phyloP scores from a whole-genome alignment of 345 rosid genomes.

The Hibiscus mutabilis region DNA sequence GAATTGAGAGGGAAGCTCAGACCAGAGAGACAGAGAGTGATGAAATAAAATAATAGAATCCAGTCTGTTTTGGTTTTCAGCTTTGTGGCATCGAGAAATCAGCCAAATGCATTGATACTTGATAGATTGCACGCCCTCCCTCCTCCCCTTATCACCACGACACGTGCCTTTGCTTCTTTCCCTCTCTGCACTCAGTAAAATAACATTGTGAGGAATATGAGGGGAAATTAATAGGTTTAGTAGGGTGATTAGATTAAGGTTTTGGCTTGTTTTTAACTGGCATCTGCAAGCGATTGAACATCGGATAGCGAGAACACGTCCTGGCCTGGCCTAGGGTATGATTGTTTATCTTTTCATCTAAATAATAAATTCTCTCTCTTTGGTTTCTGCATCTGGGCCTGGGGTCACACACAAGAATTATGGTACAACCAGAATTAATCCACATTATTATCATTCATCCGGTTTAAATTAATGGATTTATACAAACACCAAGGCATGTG shows the following conservation, averaged over 20 bases:
- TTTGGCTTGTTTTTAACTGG: constrained; percentile 33
- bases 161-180: neutral
- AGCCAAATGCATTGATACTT: neutral
- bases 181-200: neutral
- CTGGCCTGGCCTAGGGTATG: neutral
- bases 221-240: neutral
- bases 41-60: neutral
- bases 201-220: too few relatives aligned
- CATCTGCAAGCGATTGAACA: constrained; percentile 30
- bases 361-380: neutral
- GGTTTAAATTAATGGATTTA: neutral
- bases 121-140: neutral
- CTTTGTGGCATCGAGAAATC: neutral
- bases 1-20: neutral
- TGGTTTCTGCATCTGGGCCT: neutral
- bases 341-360: neutral
- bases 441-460: neutral
- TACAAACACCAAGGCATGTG: neutral
- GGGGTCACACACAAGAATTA: neutral
- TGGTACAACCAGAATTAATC: neutral
- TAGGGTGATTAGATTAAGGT: constrained; percentile 10
- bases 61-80: neutral
- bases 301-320: constrained; percentile 33
- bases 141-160: neutral
- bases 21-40: neutral